A percentile compares a stretch with the other conserved stretches of the same genome.
Evolutionary conservation across 2,329 filamentous ascomycete genomes (phyloP).

Genomic region (Chaetomiaceae sp.): DNA sequence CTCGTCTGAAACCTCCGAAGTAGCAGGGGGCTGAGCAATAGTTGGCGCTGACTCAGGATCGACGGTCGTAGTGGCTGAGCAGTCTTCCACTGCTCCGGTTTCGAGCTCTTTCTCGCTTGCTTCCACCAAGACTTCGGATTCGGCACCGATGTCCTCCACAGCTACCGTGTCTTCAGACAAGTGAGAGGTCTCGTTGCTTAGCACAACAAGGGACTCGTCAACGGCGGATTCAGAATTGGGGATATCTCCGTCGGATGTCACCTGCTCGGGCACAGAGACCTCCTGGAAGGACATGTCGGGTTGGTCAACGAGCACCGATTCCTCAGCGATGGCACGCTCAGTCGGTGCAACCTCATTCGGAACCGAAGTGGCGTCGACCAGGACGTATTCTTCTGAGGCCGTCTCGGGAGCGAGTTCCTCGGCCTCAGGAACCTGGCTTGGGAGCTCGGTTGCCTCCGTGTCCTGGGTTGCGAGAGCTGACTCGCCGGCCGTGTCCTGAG

Average conservation of each 20-base stretch:
- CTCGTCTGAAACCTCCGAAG: neutral
- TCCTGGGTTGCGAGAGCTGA: neutral
- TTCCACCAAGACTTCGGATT: neutral
- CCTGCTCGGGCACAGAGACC: neutral
- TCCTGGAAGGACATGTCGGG: slow-evolving; percentile 4
- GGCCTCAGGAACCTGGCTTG: neutral
- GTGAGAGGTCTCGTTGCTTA: slow-evolving; percentile 3
- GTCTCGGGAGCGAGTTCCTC: slow-evolving; percentile 6
- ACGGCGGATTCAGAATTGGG: neutral
- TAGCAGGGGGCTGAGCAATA: neutral
- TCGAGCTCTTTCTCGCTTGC: neutral
- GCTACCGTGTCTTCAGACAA: slow-evolving; percentile 8
- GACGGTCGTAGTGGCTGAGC: too few relatives aligned
- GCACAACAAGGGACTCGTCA: slow-evolving; percentile 9
- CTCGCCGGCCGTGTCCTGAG: neutral
- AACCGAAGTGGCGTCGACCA: slow-evolving; percentile 12
- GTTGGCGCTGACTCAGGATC: neutral
- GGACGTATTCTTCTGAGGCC: slow-evolving; percentile 15
- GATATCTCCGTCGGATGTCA: neutral
- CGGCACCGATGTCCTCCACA: neutral
- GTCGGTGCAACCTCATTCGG: neutral
- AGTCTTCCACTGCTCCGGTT: neutral
- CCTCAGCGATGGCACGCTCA: slow-evolving; percentile 4
- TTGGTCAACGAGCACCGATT: slow-evolving; percentile 4
- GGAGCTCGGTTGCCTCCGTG: neutral